Evolutionary conservation across 139 green algal genomes (phyloP), one percentile per base, ranked within the genome.

Genomic region (Chlamydomonas urium): DNA sequence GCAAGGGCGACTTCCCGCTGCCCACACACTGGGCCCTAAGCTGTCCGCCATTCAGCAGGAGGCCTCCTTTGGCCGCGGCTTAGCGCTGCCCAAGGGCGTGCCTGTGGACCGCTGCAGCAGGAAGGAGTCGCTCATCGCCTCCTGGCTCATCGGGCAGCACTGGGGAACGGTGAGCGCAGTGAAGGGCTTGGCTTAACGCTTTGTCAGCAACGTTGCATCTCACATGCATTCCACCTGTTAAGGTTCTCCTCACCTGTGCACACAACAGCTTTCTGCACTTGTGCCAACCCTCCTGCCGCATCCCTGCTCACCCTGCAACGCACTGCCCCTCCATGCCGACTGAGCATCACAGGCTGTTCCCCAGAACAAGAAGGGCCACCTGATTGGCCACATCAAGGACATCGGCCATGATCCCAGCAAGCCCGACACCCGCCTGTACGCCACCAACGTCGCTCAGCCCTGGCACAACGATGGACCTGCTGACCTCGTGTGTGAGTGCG

Each of bases 331-430:
- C n/a, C n/a, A n/a, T n/a, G n/a, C n/a, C n/a, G n/a, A n/a, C n/a
- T n/a, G n/a, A n/a, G n/a, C n/a, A n/a, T 31, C 53, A 32, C 73
- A 59, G 3, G 59, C 76, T 0, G 71, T 76, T 50, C 65, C 74
- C 24, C 84, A 91, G 77, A 91, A 91, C 71, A 74, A 75, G 5
- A 82, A 85, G 67, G 87, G 79, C 0, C 87, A 92, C 78, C 53
- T 92, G 50, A 78, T 92, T n/a, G 85, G 85, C 26, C 83, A 90
- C 71, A 79, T 87, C 38, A 86, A 86, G 71, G 81, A 89, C 72
- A 79, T 90, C 21, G 81, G 81, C 6, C 76, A 77, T 26, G 82
- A 90, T 73, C 76, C 83, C 33, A 76, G 28, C 28, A 67, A 78
- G 56, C 81, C 81, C 21, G 48, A 73, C 37, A 85, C 77, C 0